These are phyloP conservation scores for Cryphonectria naterciae DNA, from an alignment of 2,329 filamentous ascomycete genomes.

Conservation along the genomic window DNA sequence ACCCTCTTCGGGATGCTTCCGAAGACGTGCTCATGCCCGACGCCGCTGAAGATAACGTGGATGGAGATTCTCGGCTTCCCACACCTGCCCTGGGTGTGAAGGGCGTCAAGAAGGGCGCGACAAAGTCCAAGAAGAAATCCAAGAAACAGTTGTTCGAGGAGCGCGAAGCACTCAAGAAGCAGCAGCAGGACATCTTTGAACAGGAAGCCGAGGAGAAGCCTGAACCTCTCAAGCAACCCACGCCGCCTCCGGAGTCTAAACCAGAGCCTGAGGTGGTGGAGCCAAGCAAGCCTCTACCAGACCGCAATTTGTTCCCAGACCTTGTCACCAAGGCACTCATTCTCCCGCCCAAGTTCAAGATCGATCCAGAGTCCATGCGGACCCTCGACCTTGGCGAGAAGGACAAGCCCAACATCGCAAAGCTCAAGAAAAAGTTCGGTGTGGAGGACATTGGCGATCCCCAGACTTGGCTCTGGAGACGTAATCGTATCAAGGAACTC, in stretches of 20 bases:
- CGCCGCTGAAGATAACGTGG: conserved; percentile 51
- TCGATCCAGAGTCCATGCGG: conserved; percentile 52
- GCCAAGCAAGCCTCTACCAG: conserved; percentile 39
- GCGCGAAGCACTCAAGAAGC: conserved; percentile 61
- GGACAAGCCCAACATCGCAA: conserved; percentile 55
- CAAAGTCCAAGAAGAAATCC: conserved; percentile 72
- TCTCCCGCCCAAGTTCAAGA: conserved; percentile 49
- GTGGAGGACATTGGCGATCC: conserved; percentile 52
- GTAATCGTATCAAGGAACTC: conserved; percentile 59
- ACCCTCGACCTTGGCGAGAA: conserved; percentile 47
- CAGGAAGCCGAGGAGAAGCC: conserved; percentile 47
- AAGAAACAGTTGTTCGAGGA: conserved; percentile 79
- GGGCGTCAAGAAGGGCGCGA: conserved; percentile 58
- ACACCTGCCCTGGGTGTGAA: conserved; percentile 51
- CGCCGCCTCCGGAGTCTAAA: conserved; percentile 36
- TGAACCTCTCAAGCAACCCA: conserved; percentile 38
- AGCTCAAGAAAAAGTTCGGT: conserved; percentile 53
- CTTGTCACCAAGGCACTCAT: conserved; percentile 50
- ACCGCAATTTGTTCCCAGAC: conserved; percentile 56
- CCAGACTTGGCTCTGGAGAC: conserved; percentile 61
- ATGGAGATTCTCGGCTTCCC: conserved; percentile 50
- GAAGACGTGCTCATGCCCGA: conserved; percentile 55
- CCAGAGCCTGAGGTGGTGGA: conserved; percentile 41
- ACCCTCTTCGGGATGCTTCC: conserved; percentile 51
- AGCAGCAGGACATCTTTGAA: conserved; percentile 54